Evolutionary conservation across 345 rosid species (phyloP).

Genomic region (Schrenkiella parvula): DNA sequence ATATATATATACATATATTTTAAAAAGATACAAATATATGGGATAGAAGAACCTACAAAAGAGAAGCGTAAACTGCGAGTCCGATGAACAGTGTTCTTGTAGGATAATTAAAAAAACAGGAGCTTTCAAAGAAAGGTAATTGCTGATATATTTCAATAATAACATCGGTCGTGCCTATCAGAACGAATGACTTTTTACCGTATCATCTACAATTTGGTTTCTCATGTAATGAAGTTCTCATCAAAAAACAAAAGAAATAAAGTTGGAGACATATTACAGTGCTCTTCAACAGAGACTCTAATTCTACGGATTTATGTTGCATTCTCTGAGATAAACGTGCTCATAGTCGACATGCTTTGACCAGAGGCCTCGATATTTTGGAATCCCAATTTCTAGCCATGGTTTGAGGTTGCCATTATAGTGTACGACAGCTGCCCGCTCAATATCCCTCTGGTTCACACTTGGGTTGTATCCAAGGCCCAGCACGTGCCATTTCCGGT

Average conservation of each 20-base stretch:
- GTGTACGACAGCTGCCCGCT: slow-evolving; percentile 69
- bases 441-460: slow-evolving; percentile 66
- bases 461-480: slow-evolving; percentile 87
- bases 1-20: too few relatives aligned
- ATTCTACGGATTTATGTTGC: slow-evolving; percentile 67
- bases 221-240: slow-evolving; percentile 13
- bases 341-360: slow-evolving; percentile 57
- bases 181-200: not conserved
- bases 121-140: not conserved
- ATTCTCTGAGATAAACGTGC: slow-evolving; percentile 51
- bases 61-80: too few relatives aligned
- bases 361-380: slow-evolving; percentile 57
- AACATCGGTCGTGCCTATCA: not conserved
- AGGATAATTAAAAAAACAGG: not conserved
- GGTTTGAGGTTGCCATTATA: slow-evolving; percentile 86
- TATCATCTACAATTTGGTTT: slow-evolving; percentile 25
- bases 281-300: slow-evolving; percentile 20
- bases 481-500: slow-evolving; percentile 67
- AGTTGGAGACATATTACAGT: not conserved
- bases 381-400: slow-evolving; percentile 78
- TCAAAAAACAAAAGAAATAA: slow-evolving; percentile 1
- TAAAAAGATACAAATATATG: too few relatives aligned
- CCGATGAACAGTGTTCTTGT: not conserved
- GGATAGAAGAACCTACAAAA: too few relatives aligned
- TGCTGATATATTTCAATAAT: not conserved